These are phyloP conservation scores for Rubia peregrina DNA, from an alignment of 305 asterid species.

Conservation along the genomic window DNA sequence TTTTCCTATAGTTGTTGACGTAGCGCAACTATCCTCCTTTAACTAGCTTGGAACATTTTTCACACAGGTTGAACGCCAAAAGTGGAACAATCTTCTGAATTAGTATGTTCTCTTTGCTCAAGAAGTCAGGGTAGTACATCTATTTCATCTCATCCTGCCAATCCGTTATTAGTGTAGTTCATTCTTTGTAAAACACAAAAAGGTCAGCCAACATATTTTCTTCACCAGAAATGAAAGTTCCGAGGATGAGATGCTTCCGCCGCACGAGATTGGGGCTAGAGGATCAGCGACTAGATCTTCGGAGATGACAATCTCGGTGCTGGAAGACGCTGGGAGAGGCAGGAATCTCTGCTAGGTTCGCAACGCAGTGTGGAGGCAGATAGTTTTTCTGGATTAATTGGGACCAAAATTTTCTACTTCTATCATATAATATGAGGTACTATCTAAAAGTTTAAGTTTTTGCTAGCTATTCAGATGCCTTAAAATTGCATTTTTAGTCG, in stretches of 20 bases:
- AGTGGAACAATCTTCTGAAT: conserved; percentile 53
- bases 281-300: conserved; percentile 40
- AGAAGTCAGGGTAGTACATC: conserved; percentile 51
- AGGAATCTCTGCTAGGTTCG: conserved; percentile 83
- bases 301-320: conserved; percentile 51
- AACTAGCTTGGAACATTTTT: no score
- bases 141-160: neutral
- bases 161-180: no score
- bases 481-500: no score
- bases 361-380: conserved; percentile 66
- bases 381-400: conserved; percentile 59
- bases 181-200: no score
- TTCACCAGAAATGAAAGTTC: no score
- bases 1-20: neutral
- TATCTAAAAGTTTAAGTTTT: conserved; percentile 18
- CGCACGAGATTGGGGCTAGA: conserved; percentile 70
- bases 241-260: conserved; percentile 71
- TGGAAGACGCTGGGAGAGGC: conserved; percentile 74
- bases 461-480: conserved; percentile 21
- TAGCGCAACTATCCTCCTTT: no score
- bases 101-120: conserved; percentile 56
- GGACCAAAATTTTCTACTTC: neutral
- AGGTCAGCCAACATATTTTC: no score
- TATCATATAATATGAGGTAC: neutral
- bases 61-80: conserved; percentile 29